Percentiles rank a stretch among this genome's conserved stretches.
These are phyloP conservation scores for Castanospermum australe DNA, from an alignment of 306 rosid genomes.

Conservation along the genomic window DNA sequence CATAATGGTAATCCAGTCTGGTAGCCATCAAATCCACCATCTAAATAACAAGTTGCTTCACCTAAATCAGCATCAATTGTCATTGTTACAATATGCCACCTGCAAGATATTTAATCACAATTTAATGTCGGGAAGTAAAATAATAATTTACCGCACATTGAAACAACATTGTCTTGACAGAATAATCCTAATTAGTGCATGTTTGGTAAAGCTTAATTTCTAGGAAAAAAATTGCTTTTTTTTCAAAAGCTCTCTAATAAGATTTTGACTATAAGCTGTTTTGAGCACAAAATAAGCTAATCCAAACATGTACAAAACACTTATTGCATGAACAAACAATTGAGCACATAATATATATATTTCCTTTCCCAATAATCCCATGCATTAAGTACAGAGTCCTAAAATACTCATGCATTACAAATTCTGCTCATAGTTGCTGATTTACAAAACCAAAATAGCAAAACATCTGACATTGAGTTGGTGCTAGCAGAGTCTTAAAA, in stretches of 20 bases:
- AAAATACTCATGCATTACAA: neutral
- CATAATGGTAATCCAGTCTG: constrained; percentile 83
- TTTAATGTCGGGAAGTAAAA: constrained; percentile 5
- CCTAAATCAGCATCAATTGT: constrained; percentile 92
- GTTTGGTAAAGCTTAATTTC: too few relatives aligned
- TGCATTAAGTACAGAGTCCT: neutral
- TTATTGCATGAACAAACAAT: neutral
- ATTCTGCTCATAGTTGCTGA: neutral
- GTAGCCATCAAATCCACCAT: constrained; percentile 97
- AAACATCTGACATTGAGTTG: neutral
- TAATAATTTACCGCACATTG: neutral
- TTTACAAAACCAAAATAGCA: constrained; percentile 2
- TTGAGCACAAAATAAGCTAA: too few relatives aligned
- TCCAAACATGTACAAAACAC: too few relatives aligned
- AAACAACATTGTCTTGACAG: constrained; percentile 9
- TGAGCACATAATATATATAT: neutral
- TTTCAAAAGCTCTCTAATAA: too few relatives aligned
- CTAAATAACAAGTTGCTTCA: constrained; percentile 91
- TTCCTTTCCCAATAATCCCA: neutral
- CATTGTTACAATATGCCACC: constrained; percentile 99
- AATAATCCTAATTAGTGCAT: constrained; percentile 1
- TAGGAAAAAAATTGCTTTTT: too few relatives aligned
- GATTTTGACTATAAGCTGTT: too few relatives aligned
- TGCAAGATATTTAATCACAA: constrained; percentile 44
- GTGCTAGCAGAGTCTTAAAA: constrained; percentile 4